Percentiles rank a stretch among this genome's conserved stretches.
Evolutionary conservation across 495 filamentous ascomycete genomes (phyloP).

Genomic region (Elaphomyces granulatus): DNA sequence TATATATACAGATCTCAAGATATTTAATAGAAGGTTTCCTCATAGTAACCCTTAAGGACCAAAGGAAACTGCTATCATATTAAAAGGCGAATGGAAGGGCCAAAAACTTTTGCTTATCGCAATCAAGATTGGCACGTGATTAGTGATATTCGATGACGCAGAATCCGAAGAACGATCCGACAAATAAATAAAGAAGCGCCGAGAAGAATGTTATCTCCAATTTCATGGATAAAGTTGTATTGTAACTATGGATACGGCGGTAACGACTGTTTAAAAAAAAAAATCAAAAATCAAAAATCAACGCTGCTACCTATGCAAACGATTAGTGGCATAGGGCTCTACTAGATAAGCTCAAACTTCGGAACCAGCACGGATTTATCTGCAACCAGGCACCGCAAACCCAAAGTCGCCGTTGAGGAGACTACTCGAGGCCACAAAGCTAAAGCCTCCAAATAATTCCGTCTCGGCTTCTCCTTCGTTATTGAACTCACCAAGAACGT

Average conservation of each 20-base stretch:
- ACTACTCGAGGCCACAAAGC: constrained; percentile 82
- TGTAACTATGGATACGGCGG: too few relatives aligned
- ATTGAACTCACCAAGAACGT: too few relatives aligned
- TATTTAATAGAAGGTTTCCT: too few relatives aligned
- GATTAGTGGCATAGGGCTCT: neutral
- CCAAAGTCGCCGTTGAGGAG: constrained; percentile 49
- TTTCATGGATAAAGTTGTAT: too few relatives aligned
- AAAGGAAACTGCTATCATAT: too few relatives aligned
- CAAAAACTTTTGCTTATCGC: too few relatives aligned
- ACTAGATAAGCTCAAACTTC: neutral
- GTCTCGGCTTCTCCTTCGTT: too few relatives aligned
- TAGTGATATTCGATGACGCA: neutral
- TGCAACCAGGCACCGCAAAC: neutral
- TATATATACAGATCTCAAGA: too few relatives aligned
- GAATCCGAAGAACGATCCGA: neutral
- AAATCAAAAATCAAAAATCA: neutral
- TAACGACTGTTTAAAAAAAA: neutral
- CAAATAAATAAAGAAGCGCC: neutral
- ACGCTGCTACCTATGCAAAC: neutral
- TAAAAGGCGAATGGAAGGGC: too few relatives aligned
- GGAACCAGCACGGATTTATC: neutral
- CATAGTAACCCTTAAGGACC: too few relatives aligned
- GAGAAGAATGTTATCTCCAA: too few relatives aligned
- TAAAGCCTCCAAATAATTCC: constrained; percentile 88
- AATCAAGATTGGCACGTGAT: too few relatives aligned